Percentiles rank a stretch among this genome's conserved stretches.
Conservation (phyloP, 805 yeast species). For the Wickerhamiella parazyma region DNA sequence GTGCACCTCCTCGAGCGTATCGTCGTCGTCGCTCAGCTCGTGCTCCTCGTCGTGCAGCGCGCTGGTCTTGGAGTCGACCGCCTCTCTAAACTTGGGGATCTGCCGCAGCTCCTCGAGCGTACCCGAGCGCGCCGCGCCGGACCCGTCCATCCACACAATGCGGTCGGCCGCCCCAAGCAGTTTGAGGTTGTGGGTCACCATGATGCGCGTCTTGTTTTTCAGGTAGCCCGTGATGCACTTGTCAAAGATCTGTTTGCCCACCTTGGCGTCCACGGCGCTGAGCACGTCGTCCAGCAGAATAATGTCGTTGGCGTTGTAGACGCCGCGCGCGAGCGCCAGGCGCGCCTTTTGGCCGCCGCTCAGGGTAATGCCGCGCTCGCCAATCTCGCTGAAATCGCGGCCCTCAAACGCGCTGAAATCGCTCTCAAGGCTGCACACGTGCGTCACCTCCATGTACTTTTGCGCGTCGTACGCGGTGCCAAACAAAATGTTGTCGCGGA, state of each 20-base stretch:
- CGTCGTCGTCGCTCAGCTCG: slow-evolving; percentile 26
- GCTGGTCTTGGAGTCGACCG: not conserved
- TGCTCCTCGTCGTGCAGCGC: not conserved
- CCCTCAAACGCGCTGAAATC: slow-evolving; percentile 58
- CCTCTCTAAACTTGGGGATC: not conserved
- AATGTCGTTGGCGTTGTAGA: slow-evolving; percentile 52
- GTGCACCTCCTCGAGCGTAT: not conserved
- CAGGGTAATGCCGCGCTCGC: slow-evolving; percentile 77
- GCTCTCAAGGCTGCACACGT: slow-evolving; percentile 50
- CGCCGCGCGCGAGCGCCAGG: slow-evolving; percentile 70
- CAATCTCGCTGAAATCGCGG: slow-evolving; percentile 62
- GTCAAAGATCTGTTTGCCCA: slow-evolving; percentile 66
- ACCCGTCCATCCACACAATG: slow-evolving; percentile 39
- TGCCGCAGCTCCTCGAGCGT: slow-evolving; percentile 37
- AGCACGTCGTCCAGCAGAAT: slow-evolving; percentile 67
- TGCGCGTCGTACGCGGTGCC: slow-evolving; percentile 41
- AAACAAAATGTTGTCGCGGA: slow-evolving; percentile 59
- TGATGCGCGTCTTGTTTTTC: slow-evolving; percentile 46
- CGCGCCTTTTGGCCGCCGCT: slow-evolving; percentile 91
- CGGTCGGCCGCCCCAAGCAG: slow-evolving; percentile 57
- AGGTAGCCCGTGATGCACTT: slow-evolving; percentile 52
- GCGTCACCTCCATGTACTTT: slow-evolving; percentile 41
- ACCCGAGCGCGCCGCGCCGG: slow-evolving; percentile 45
- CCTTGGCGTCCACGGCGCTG: slow-evolving; percentile 81
- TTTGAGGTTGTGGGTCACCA: slow-evolving; percentile 77